Conservation (phyloP, 2,329 filamentous ascomycete species). For the Talaromyces sp. region DNA sequence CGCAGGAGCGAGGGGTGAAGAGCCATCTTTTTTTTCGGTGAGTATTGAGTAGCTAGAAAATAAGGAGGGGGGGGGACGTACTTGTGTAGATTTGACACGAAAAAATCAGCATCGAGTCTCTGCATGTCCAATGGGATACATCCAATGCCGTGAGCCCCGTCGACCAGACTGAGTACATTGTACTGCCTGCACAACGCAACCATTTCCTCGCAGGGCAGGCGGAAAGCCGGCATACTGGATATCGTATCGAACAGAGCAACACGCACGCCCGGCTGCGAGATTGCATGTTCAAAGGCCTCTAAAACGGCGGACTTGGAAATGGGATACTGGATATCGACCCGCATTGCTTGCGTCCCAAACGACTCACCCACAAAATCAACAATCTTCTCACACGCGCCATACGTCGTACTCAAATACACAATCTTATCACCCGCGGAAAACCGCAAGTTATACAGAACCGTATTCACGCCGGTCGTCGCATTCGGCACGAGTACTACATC, state of each 20-base stretch:
- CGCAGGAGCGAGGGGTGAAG: constrained; percentile 71
- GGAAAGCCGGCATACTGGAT: constrained; percentile 69
- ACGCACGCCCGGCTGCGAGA: constrained; percentile 47
- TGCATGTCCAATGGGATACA: constrained; percentile 66
- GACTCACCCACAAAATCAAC: constrained; percentile 52
- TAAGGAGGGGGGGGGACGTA: constrained; percentile 13
- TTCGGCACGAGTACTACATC: constrained; percentile 74
- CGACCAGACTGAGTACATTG: constrained; percentile 67
- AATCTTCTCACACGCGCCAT: constrained; percentile 70
- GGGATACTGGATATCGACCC: constrained; percentile 62
- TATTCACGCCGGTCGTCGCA: constrained; percentile 65
- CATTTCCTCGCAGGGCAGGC: constrained; percentile 70
- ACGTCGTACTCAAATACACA: constrained; percentile 71
- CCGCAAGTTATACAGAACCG: constrained; percentile 65
- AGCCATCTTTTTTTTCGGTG: constrained; percentile 50
- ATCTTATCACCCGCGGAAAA: constrained; percentile 67
- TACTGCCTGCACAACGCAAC: constrained; percentile 58
- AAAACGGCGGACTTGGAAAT: constrained; percentile 63
- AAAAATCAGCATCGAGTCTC: constrained; percentile 71
- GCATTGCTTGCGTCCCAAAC: constrained; percentile 20
- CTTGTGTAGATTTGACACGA: constrained; percentile 82
- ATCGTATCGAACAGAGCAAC: constrained; percentile 76
- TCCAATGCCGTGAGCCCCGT: constrained; percentile 80
- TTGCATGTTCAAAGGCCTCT: constrained; percentile 39
- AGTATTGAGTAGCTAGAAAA: not conserved